phyloP scores from a whole-genome alignment of 225 moss, liverwort and hornwort species.

The Polytrichum formosum region DNA sequence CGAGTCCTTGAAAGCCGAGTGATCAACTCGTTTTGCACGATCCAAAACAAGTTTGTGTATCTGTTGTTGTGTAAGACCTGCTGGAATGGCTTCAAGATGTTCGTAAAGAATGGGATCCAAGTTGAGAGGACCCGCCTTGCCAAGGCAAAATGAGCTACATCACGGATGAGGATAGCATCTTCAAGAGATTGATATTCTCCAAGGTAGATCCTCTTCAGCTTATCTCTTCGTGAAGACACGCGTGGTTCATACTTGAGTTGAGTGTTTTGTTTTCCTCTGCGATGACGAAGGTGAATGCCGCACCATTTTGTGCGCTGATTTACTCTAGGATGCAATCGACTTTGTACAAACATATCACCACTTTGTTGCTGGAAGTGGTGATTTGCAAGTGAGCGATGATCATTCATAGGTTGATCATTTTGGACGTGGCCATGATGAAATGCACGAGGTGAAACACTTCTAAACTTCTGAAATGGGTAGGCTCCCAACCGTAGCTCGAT shows the following conservation, averaged over 20 bases:
- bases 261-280: background rate
- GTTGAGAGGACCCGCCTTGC: background rate
- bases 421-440: background rate
- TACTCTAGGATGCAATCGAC: background rate
- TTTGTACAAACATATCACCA: background rate
- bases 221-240: background rate
- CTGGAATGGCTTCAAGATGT: background rate
- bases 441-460: background rate
- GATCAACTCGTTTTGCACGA: background rate
- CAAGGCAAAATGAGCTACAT: constrained; percentile 2
- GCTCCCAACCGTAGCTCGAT: constrained; percentile 5
- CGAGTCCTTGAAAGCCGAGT: background rate
- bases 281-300: background rate
- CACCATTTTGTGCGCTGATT: background rate
- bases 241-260: background rate
- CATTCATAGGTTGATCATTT: background rate
- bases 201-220: background rate
- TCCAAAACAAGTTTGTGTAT: background rate
- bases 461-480: constrained; percentile 6
- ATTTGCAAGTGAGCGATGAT: background rate
- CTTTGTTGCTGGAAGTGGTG: background rate
- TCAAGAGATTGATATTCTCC: background rate
- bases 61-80: background rate
- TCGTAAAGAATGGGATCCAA: background rate
- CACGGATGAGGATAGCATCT: constrained; percentile 1